These are phyloP conservation scores for Ogataea saltuana DNA, from an alignment of 805 yeast species.

Conservation along the genomic window DNA sequence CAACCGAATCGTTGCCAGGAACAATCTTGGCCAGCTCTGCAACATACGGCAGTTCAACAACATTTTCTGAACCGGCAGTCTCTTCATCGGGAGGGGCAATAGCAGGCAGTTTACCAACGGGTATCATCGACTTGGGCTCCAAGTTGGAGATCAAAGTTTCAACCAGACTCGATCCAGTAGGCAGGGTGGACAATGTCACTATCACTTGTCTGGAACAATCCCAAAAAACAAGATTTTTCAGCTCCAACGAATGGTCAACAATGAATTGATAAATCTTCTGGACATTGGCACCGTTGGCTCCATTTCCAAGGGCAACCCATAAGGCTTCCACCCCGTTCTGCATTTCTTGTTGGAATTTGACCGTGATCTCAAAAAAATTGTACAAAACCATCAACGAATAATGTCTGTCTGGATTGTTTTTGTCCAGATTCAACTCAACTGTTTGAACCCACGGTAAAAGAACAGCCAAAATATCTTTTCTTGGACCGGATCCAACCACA, in stretches of 20 bases:
- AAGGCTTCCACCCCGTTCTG: constrained; percentile 90
- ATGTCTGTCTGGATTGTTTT: constrained; percentile 39
- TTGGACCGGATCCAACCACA: constrained; percentile 54
- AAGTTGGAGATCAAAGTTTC: constrained; percentile 69
- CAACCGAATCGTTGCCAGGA: constrained; percentile 43
- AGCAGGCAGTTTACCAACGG: constrained; percentile 35
- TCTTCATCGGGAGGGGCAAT: constrained; percentile 11
- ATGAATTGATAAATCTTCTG: constrained; percentile 72
- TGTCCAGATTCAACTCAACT: constrained; percentile 54
- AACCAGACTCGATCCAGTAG: constrained; percentile 50
- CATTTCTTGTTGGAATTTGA: constrained; percentile 68
- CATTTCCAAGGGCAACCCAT: constrained; percentile 92
- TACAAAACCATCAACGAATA: constrained; percentile 67
- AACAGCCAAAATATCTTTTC: constrained; percentile 78
- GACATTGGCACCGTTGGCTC: constrained; percentile 65
- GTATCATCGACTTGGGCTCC: constrained; percentile 89
- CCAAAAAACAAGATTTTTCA: constrained; percentile 72
- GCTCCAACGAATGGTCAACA: constrained; percentile 63
- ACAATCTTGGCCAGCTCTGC: constrained; percentile 65
- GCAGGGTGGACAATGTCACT: constrained; percentile 65
- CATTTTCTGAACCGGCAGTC: constrained; percentile 12
- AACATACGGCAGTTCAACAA: constrained; percentile 59
- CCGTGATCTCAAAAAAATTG: constrained; percentile 82
- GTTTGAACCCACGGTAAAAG: constrained; percentile 92
- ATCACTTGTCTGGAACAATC: constrained; percentile 79